Base-by-base conservation (phyloP, 225 moss, liverwort and hornwort species). In the Lunularia cruciata region DNA sequence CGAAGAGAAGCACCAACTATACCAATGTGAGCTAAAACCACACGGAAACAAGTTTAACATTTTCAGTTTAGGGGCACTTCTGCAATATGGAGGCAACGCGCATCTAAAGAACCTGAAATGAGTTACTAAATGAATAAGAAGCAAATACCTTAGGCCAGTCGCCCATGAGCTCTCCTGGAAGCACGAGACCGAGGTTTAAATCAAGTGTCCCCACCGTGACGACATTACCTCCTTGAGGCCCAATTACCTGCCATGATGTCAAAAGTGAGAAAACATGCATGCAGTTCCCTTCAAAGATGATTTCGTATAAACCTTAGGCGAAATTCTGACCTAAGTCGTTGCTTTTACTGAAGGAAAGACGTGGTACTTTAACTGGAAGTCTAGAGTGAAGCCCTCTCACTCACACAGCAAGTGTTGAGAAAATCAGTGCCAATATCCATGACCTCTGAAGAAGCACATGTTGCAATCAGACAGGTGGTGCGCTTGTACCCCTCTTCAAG, bases 191-290 rank as follows among this genome's bases (percentile, higher is more conserved):
- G 54, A 74, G 80, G 69, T 75, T 77, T 25, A 84, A 60, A 39
- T 84, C 84, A 22, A 84, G 80, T 13, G 80, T 84, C 57, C 77
- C 84, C 13, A 84, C 74, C 65, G 80, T 62, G 13, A 77, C 8
- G 66, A 61, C 42, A 12, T 71, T 60, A 33, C 72, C 73, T 48
- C 43, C 60, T 38, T 19, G 42, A 25, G 70, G 60, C 20, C 65
- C 28, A 47, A 30, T 38, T 25, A 83, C 79, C 83, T 83, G 83
- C 62, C 72, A 42, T 47, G 23, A 33, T n/a, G 8, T 2, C 20
- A 19, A 49, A n/a, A 66, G 25, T 10, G 7, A n/a, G n/a, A n/a
- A n/a, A n/a, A n/a, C n/a, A n/a, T n/a, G n/a, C n/a, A n/a, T n/a
- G n/a, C n/a, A n/a, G n/a, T n/a, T n/a, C n/a, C n/a, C n/a, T n/a